phyloP scores from a whole-genome alignment of 176 grass and related monocot species.

The Aegilops speltoides region DNA sequence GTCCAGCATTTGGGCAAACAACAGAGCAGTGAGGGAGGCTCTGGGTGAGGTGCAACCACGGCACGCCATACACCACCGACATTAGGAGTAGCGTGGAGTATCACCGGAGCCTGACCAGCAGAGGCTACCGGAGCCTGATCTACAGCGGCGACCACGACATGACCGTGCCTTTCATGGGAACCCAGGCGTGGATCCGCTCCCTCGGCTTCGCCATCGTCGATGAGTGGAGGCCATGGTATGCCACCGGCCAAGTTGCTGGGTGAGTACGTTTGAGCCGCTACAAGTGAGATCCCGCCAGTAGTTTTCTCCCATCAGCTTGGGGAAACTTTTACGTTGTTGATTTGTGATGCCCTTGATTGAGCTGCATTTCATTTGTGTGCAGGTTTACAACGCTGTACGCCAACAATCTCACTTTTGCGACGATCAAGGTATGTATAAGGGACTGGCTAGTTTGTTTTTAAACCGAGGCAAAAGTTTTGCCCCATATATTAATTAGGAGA shows the following conservation, averaged over 20 bases:
- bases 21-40: neutral
- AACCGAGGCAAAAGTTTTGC: too few species aligned
- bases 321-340: neutral
- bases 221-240: neutral
- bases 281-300: too few species aligned
- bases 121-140: neutral
- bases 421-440: slow-evolving; percentile 41
- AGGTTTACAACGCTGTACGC: slow-evolving; percentile 50
- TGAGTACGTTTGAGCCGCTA: neutral
- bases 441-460: neutral
- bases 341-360: neutral
- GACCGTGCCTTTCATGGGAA: neutral
- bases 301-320: neutral
- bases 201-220: neutral
- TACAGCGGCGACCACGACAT: neutral
- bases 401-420: slow-evolving; percentile 68
- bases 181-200: neutral
- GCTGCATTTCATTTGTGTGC: neutral
- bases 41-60: neutral
- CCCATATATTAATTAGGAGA: too few species aligned
- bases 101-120: neutral
- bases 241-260: neutral
- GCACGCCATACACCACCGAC: neutral
- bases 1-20: neutral
- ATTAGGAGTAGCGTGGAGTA: neutral